Percentiles rank a stretch among this genome's conserved stretches.
Conservation (phyloP, 2,329 filamentous ascomycete genomes). For the Beauveria australis region DNA sequence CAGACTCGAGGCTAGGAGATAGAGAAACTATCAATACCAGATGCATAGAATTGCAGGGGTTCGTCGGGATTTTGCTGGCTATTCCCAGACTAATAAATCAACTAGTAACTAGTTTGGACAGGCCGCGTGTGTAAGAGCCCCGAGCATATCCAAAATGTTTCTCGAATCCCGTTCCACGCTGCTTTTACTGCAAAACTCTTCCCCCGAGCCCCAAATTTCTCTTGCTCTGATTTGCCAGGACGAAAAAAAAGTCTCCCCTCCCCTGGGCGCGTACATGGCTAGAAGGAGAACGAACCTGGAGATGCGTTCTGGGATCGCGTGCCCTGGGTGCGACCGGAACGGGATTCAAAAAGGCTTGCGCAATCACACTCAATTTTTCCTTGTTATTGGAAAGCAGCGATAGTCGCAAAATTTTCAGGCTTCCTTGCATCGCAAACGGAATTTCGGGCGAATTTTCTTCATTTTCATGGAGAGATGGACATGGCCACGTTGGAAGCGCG, state of each 20-base stretch:
- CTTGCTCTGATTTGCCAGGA: background rate
- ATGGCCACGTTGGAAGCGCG: background rate
- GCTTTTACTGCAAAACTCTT: background rate
- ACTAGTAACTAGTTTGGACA: background rate
- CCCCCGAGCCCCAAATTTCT: too few relatives aligned
- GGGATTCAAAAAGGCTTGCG: conserved; percentile 10
- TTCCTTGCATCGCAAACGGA: background rate
- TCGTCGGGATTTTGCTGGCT: background rate
- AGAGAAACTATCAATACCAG: background rate
- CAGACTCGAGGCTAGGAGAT: background rate
- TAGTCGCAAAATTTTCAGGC: background rate
- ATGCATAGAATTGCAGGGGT: background rate
- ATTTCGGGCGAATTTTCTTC: background rate
- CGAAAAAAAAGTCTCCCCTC: background rate
- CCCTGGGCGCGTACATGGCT: background rate
- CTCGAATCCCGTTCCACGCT: background rate
- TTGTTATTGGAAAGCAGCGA: background rate
- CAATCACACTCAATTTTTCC: background rate
- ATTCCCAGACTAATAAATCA: background rate
- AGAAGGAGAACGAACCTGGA: background rate
- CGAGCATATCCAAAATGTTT: background rate
- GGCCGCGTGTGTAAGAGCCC: background rate
- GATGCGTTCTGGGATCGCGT: background rate
- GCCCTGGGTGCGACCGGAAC: background rate
- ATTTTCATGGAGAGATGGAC: background rate